These are phyloP conservation scores for Phialophora tarda DNA, from an alignment of 2,329 filamentous ascomycete genomes.

Conservation along the genomic window DNA sequence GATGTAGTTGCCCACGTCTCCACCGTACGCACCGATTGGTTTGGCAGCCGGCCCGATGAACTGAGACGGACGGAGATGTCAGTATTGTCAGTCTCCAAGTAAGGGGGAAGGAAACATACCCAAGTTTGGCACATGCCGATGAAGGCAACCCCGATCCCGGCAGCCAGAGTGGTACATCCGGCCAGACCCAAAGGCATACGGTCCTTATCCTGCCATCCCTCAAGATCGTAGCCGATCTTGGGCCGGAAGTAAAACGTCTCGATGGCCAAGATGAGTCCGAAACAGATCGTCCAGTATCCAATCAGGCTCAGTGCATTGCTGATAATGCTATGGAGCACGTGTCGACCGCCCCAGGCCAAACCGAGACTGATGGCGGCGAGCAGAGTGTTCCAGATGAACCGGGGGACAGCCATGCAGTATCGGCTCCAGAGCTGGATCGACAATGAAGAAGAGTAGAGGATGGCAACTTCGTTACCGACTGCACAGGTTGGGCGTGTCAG, in stretches of 20 bases:
- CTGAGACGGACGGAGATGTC: constrained; percentile 1
- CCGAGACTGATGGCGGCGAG: constrained; percentile 27
- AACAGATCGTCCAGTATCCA: constrained; percentile 40
- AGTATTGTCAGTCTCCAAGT: neutral
- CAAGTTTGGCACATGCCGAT: constrained; percentile 39
- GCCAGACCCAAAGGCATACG: constrained; percentile 37
- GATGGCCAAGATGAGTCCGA: constrained; percentile 33
- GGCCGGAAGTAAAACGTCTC: constrained; percentile 38
- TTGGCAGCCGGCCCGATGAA: constrained; percentile 33
- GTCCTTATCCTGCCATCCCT: constrained; percentile 36
- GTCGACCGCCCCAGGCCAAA: constrained; percentile 36
- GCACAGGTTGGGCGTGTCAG: constrained; percentile 3
- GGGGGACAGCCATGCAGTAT: constrained; percentile 37
- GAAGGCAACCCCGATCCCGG: constrained; percentile 27
- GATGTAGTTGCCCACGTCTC: constrained; percentile 35
- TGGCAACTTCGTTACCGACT: constrained; percentile 35
- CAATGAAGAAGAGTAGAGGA: constrained; percentile 37
- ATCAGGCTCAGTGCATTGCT: constrained; percentile 36
- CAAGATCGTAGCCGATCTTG: constrained; percentile 36
- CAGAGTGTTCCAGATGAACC: constrained; percentile 37
- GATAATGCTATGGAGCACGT: constrained; percentile 36
- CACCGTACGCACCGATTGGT: constrained; percentile 33
- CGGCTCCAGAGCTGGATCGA: constrained; percentile 36
- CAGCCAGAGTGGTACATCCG: constrained; percentile 25
- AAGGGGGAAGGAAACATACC: constrained; percentile 26